Evolutionary conservation across 2,329 filamentous ascomycete species (phyloP).

Genomic region (Claviceps sp.): DNA sequence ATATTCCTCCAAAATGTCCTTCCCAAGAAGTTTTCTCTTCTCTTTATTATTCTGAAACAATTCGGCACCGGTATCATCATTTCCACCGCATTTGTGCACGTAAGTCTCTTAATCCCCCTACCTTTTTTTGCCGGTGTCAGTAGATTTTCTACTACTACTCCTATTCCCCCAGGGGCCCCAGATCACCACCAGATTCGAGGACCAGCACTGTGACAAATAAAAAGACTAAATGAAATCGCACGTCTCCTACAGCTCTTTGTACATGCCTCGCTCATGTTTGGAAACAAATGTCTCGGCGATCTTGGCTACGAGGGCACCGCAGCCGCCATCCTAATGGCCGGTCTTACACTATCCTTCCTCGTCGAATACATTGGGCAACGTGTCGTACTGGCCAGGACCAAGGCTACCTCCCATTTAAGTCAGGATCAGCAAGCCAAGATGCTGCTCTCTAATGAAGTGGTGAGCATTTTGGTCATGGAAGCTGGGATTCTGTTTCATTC

Average conservation of each 20-base stretch:
- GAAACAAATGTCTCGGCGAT: constrained; percentile 52
- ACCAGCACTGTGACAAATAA: neutral
- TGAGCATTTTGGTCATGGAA: constrained; percentile 58
- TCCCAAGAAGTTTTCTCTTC: constrained; percentile 30
- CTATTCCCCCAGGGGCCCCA: too few relatives aligned
- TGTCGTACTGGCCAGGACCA: constrained; percentile 29
- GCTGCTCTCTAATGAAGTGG: constrained; percentile 29
- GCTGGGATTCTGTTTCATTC: constrained; percentile 65
- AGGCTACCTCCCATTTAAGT: constrained; percentile 13
- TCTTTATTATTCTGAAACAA: constrained; percentile 55
- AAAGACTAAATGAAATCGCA: constrained; percentile 1
- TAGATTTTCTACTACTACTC: neutral
- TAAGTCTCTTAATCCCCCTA: constrained; percentile 17
- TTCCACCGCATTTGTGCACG: constrained; percentile 56
- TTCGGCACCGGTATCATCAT: constrained; percentile 64
- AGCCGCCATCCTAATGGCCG: constrained; percentile 59
- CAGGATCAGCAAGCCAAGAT: constrained; percentile 13
- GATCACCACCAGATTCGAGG: too few relatives aligned
- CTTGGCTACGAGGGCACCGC: constrained; percentile 56
- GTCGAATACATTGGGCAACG: constrained; percentile 55
- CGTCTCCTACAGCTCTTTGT: constrained; percentile 46
- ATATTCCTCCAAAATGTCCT: constrained; percentile 49
- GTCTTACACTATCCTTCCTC: constrained; percentile 58
- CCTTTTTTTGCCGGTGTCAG: too few relatives aligned
- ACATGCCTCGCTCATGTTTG: constrained; percentile 60